Evolutionary conservation across 2,329 filamentous ascomycete species (phyloP), one percentile per base, ranked within the genome.

Genomic region (Aspergillus latus): DNA sequence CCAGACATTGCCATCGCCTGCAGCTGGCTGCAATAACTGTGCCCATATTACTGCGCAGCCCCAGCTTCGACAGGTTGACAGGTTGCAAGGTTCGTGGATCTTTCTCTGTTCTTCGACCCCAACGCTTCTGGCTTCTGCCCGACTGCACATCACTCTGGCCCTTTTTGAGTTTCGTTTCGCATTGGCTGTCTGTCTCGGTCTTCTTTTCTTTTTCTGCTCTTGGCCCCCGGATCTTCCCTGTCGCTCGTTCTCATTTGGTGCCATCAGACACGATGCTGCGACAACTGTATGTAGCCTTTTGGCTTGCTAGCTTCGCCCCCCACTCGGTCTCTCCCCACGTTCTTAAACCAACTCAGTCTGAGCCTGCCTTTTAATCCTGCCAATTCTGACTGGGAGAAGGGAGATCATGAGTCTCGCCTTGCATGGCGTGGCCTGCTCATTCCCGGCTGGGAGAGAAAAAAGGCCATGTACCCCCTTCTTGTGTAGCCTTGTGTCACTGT

Each of bases 291-390:
- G 55, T 36, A 53, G 44, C 50, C 21, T 21, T 51, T 46, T 28
- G 46, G 26, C 16, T 54, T 32, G 47, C 42, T 52, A 26, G 32
- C 46, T 49, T 50, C 34, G 39, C 37, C 53, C 51, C 54, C 58
- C 59, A 54, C 60, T 52, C 52, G 47, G 44, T 49, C 48, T 42
- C 45, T 63, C 57, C 59, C 61, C 61, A 60, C 59, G 57, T 45
- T 56, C 43, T 50, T 30, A 48, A 26, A 47, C 21, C 36, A 30
- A 42, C 49, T 52, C 40, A 44, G 39, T 47, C 21, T 42, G 34
- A 28, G 34, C 54, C 52, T 44, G 43, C 55, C 49, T 52, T 51
- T 53, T 51, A 61, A 48, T 39, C 15, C 29, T 32, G 29, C 9
- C 51, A 34, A 40, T 40, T 43, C 36, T 44, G 47, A 55, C 56